Base-by-base conservation (phyloP, 2,329 filamentous ascomycete genomes). In the Talaromyces sp. region DNA sequence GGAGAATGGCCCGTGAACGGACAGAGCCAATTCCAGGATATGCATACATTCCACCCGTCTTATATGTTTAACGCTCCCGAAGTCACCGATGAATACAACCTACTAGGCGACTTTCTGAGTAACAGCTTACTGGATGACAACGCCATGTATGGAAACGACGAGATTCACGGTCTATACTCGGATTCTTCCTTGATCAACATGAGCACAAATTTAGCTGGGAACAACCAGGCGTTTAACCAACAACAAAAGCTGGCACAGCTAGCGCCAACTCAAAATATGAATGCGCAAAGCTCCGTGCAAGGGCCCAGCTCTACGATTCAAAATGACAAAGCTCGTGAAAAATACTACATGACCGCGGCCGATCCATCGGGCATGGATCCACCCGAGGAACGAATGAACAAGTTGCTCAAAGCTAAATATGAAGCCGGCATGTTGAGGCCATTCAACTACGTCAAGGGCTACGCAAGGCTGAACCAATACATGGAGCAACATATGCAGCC, bases 371-470 rank as follows among this genome's bases (percentile, higher is more conserved):
- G 94, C 58, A 86, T 92, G 68, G 87, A 89, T 68, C 90, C 89
- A 27, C 92, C 95, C 12, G 93, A 97, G 76, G 92, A 96, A 75
- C 89, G 95, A 63, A 96, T 99, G 91, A 90, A 94, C 71, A 92
- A 95, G 68, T 86, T 99, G 6, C 85, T 99, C 61, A 91, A 90
- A 74, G 95, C 95, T 65, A 99, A 99, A 76, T 96, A 96, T 76
- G 93, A 98, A 68, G 95, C 95, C 0, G 95, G 95, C 1, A 83
- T 99, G 70, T 81, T 99, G 62, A 95, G 93, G 72, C 95, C 95
- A 1, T 99, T 99, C 83, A 98, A 98, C 79, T 99, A 99, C 75
- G 91, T 98, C 68, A 96, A 96, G 71, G 95, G 95, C 12, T 99
- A 99, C 75, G 89, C 92, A 10, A 86, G 92, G 34, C 81, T 99